Conservation (phyloP, 2,329 filamentous ascomycete genomes). For the Fusarium dimerum region DNA sequence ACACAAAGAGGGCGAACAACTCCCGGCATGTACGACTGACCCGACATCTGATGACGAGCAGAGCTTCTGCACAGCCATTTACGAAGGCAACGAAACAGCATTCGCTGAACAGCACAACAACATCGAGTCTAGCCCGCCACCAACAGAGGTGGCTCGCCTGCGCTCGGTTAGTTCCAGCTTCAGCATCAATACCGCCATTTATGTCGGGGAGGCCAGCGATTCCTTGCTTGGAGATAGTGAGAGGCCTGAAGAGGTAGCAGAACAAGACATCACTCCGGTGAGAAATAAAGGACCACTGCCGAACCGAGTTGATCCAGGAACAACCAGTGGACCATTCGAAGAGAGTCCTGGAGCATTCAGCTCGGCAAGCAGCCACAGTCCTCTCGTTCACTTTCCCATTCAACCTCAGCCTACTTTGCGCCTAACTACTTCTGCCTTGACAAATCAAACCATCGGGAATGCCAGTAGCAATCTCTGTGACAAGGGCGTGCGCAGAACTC, state of each 20-base stretch:
- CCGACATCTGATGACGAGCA: neutral
- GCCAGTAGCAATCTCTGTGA: slow-evolving; percentile 24
- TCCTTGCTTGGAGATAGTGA: neutral
- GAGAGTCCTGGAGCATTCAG: slow-evolving; percentile 13
- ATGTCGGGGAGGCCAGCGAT: neutral
- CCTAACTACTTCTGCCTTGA: slow-evolving; percentile 26
- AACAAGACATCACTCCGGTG: neutral
- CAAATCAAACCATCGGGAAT: slow-evolving; percentile 23
- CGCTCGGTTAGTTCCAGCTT: neutral
- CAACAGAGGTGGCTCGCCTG: neutral
- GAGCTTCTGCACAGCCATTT: neutral
- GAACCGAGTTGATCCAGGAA: slow-evolving; percentile 6
- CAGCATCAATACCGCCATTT: neutral
- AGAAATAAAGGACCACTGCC: neutral
- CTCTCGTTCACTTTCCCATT: slow-evolving; percentile 33
- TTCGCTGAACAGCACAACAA: neutral
- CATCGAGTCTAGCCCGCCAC: neutral
- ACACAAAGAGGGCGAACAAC: neutral
- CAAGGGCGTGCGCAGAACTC: slow-evolving; percentile 18
- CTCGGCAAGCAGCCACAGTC: slow-evolving; percentile 17
- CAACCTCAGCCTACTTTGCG: slow-evolving; percentile 21
- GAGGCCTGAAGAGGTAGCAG: neutral
- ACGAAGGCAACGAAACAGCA: neutral
- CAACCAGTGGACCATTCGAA: slow-evolving; percentile 2
- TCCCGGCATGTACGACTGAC: neutral